Evolutionary conservation across 2,329 filamentous ascomycete genomes (phyloP), one percentile per base, ranked within the genome.

Genomic region (Dryadomyces sulphureus): DNA sequence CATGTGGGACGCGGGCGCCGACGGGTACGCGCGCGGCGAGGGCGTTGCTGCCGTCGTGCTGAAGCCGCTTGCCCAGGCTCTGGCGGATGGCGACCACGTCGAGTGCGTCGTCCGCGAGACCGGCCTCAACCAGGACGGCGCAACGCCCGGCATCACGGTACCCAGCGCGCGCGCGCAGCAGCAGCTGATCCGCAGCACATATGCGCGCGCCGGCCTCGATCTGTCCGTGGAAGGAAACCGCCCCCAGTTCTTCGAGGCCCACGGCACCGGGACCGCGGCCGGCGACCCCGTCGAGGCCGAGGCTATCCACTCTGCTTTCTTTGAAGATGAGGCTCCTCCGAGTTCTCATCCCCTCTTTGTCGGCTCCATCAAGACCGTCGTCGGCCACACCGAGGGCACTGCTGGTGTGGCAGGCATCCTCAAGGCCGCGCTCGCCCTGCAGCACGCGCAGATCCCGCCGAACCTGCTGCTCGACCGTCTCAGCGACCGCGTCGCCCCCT

Each of bases 11-110:
- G 58, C 62, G 0, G 60, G 57, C 9, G 52, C 61, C 24, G 68
- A 69, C 48, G 69, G 68, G 3, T 72, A 69, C 48, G 64, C 57
- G 0, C 59, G 66, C 5, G 67, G 62, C 4, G 68, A 72, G 49
- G 68, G 64, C 7, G 53, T 62, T n/a, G 60, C 53, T 1, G 54
- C 61, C 16, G 35, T 71, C 14, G 43, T 67, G 5, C 44, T 72
- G 2, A 64, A 62, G 2, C 47, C 53, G 1, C 59, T 62, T 17
- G 67, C 72, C 48, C 70, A 38, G 1, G 50, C 50, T 3, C 14
- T 54, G 2, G 51, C 52, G 5, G 65, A 65, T 41, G 60, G 61
- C 12, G 64, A 70, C 50, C 57, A 56, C 0, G 56, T 61, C 20
- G 53, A 54, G 9, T 54, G 54, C 7, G 47, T 62, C 7, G 55